phyloP scores from a whole-genome alignment of 768 basidiomycete genomes.

The Candolleomyces eurysporus region DNA sequence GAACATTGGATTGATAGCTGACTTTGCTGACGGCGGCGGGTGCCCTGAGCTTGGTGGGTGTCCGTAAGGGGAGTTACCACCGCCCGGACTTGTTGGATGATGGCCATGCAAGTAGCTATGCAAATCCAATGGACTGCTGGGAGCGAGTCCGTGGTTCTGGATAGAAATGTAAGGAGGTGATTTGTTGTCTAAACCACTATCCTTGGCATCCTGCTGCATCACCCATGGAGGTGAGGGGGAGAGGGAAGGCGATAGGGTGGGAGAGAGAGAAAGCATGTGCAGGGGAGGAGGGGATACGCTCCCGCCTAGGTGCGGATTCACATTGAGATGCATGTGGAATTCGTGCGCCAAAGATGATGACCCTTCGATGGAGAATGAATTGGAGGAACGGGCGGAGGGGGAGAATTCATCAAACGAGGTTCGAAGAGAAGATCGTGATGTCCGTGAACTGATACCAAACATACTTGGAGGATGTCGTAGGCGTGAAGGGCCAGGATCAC shows the following conservation, averaged over 20 bases:
- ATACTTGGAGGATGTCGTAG: constrained; percentile 57
- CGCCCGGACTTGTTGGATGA: constrained; percentile 48
- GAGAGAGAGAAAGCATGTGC: constrained; percentile 70
- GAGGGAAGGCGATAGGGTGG: constrained; percentile 50
- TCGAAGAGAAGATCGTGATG: constrained; percentile 72
- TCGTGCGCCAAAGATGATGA: constrained; percentile 62
- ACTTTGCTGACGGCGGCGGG: constrained; percentile 64
- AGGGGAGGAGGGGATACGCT: constrained; percentile 76
- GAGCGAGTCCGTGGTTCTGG: constrained; percentile 30
- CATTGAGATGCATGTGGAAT: constrained; percentile 71
- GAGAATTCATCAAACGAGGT: constrained; percentile 75
- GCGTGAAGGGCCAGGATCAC: constrained; percentile 78
- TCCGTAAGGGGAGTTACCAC: constrained; percentile 13
- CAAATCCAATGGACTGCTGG: constrained; percentile 51
- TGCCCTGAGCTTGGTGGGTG: constrained; percentile 61
- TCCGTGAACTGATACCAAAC: constrained; percentile 70
- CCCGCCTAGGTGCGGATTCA: constrained; percentile 60
- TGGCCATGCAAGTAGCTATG: constrained; percentile 48
- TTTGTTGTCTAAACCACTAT: constrained; percentile 32
- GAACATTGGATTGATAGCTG: constrained; percentile 83
- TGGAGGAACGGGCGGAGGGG: constrained; percentile 72
- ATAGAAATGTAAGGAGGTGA: constrained; percentile 34
- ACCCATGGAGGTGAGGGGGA: constrained; percentile 55
- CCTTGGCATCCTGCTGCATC: constrained; percentile 40
- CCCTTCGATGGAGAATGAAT: constrained; percentile 74